Evolutionary conservation across 2,329 filamentous ascomycete species (phyloP).

Genomic region (Torrubiella hemipterigena): DNA sequence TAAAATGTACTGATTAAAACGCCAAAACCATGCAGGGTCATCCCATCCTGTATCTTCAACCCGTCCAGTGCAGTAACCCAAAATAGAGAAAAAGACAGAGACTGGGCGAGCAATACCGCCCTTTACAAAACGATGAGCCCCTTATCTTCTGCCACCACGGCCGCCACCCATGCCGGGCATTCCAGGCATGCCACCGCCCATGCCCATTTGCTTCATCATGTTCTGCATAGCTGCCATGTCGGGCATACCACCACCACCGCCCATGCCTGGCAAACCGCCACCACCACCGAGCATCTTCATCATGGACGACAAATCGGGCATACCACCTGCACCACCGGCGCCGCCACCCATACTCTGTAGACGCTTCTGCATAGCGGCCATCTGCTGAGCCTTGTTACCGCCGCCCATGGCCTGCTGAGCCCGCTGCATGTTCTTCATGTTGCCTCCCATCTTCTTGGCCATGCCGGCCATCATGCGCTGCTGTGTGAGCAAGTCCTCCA

Average conservation of each 20-base stretch:
- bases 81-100: too few relatives aligned
- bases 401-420: constrained; percentile 86
- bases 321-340: constrained; percentile 49
- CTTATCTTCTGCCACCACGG: constrained; percentile 16
- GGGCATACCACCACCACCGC: constrained; percentile 46
- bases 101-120: too few relatives aligned
- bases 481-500: constrained; percentile 94
- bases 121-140: too few relatives aligned
- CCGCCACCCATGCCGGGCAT: constrained; percentile 21
- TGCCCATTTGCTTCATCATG: constrained; percentile 64
- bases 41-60: too few relatives aligned
- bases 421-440: constrained; percentile 94
- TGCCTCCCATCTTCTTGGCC: constrained; percentile 98
- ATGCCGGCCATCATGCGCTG: constrained; percentile 98
- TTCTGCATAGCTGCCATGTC: constrained; percentile 69
- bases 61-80: too few relatives aligned
- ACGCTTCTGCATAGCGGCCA: constrained; percentile 94
- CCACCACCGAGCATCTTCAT: constrained; percentile 85
- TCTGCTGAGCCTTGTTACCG: constrained; percentile 81
- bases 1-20: too few relatives aligned
- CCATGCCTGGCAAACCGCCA: too few relatives aligned
- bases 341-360: constrained; percentile 80
- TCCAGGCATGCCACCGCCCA: constrained; percentile 39
- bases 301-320: constrained; percentile 75
- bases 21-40: too few relatives aligned